A percentile compares a stretch with the other conserved stretches of the same genome.
Evolutionary conservation across 2,329 filamentous ascomycete genomes (phyloP).

Genomic region (Fusarium sp.): DNA sequence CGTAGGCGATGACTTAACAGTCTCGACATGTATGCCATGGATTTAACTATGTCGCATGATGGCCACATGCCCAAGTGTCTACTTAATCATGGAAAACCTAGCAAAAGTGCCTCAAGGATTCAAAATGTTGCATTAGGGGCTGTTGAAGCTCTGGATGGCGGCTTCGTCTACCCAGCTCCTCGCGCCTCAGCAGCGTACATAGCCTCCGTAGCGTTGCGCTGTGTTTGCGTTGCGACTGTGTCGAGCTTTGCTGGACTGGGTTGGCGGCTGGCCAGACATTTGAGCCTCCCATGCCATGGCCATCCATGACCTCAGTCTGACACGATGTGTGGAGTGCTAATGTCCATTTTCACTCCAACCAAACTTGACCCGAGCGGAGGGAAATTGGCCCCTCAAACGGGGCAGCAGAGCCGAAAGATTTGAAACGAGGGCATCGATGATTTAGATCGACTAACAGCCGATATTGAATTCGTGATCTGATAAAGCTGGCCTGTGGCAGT

Average conservation of each 20-base stretch:
- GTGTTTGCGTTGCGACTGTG: not conserved
- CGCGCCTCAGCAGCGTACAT: conserved; percentile 11
- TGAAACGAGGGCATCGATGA: conserved; percentile 35
- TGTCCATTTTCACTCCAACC: conserved; percentile 32
- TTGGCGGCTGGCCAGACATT: conserved; percentile 25
- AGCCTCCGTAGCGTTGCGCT: not conserved
- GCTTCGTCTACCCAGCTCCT: not conserved
- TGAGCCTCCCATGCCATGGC: conserved; percentile 40
- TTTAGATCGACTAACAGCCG: conserved; percentile 39
- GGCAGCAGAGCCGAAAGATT: conserved; percentile 26
- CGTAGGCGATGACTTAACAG: conserved; percentile 5
- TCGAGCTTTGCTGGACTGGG: conserved; percentile 10
- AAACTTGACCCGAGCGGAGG: conserved; percentile 33
- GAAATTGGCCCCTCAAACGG: conserved; percentile 36
- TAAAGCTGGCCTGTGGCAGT: not conserved
- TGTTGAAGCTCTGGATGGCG: conserved; percentile 18
- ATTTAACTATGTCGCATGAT: conserved; percentile 14
- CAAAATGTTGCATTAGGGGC: conserved; percentile 27
- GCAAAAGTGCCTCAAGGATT: conserved; percentile 25
- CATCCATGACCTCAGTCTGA: conserved; percentile 48
- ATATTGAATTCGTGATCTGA: conserved; percentile 17
- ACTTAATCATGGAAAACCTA: conserved; percentile 1
- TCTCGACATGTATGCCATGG: conserved; percentile 6
- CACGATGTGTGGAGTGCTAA: conserved; percentile 42
- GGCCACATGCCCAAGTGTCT: conserved; percentile 17